Percentiles rank a stretch among this genome's conserved stretches.
Conservation (phyloP, 2,329 filamentous ascomycete genomes). For the Sarocladiaceae sp. region DNA sequence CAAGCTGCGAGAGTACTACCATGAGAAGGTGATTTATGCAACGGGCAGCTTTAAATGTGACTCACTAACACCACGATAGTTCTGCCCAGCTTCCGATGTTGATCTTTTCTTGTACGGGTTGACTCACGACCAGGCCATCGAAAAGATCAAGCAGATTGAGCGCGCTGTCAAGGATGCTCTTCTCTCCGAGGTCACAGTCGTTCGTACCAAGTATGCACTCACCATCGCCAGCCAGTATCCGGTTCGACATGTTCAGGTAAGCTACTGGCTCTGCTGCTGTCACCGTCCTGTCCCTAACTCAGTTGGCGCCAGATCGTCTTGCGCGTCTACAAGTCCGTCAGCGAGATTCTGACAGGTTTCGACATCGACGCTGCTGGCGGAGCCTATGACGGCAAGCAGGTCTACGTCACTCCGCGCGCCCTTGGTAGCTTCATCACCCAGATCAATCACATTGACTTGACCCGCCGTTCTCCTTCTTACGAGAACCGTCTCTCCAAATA, state of each 20-base stretch:
- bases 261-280: not conserved
- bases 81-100: constrained; percentile 79
- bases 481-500: constrained; percentile 85
- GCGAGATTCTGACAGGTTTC: constrained; percentile 81
- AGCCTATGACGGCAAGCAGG: constrained; percentile 73
- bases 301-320: constrained; percentile 59
- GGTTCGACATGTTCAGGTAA: constrained; percentile 66
- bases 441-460: constrained; percentile 72
- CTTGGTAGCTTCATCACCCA: constrained; percentile 76
- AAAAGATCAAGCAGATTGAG: constrained; percentile 83
- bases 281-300: constrained; percentile 9
- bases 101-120: constrained; percentile 81
- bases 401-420: constrained; percentile 72
- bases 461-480: constrained; percentile 75
- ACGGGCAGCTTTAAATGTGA: not conserved
- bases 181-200: constrained; percentile 73
- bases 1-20: constrained; percentile 66
- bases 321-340: constrained; percentile 75
- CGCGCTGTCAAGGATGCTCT: constrained; percentile 67
- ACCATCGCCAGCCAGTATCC: constrained; percentile 83
- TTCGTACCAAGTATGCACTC: constrained; percentile 81
- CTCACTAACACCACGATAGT: too few species aligned
- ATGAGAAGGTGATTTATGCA: constrained; percentile 45
- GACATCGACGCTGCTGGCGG: constrained; percentile 81
- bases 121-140: constrained; percentile 67